Base-by-base conservation (phyloP, 768 basidiomycete species). In the Podaxis carcinomalis region DNA sequence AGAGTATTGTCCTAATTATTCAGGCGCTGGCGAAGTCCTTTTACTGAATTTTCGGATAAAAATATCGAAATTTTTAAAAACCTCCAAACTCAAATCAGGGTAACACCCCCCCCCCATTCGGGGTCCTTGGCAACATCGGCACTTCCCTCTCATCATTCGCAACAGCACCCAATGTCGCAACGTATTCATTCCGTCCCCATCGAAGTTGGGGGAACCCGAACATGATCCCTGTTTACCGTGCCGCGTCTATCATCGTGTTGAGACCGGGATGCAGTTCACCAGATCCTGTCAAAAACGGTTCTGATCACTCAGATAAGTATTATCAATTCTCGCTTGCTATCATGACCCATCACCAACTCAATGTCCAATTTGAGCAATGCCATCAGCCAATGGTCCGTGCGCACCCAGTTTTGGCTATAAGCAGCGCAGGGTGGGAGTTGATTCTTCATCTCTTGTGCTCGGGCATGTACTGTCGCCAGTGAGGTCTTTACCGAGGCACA, bases 401-500 rank as follows among this genome's bases (percentile, higher is more conserved):
- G 76, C 76, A 32, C 5, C 9, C 2, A 1, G 5, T 19, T 19
- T 5, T n/a, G 53, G 79, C 80, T 85, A 85, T 79, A 83, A 74
- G 5, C 2, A 35, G 3, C 36, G 10, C 27, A 44, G 23, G 36
- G 47, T n/a, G 0, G 47, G 53, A 13, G 14, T 4, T 28, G 16
- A 63, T 72, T 79, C 78, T 67, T 67, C 68, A 87, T 87, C 87
- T 89, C 88, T 93, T 93, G 90, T 92, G 89, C 89, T 91, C 88
- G 90, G 89, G 89, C 88, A 89, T 86, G 89, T 87, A 90, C 88
- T 89, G 87, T 90, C 88, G 87, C 86, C 87, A 89, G 90, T 92
- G 91, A 93, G 89, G 91, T 93, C 81, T 85, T 80, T 89, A 92
- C 90, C 88, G 91, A 93, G 89, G 86, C 87, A 88, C 87, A 90